phyloP scores from a whole-genome alignment of 2,329 filamentous ascomycete genomes.

The Sclerotinia spermophila region DNA sequence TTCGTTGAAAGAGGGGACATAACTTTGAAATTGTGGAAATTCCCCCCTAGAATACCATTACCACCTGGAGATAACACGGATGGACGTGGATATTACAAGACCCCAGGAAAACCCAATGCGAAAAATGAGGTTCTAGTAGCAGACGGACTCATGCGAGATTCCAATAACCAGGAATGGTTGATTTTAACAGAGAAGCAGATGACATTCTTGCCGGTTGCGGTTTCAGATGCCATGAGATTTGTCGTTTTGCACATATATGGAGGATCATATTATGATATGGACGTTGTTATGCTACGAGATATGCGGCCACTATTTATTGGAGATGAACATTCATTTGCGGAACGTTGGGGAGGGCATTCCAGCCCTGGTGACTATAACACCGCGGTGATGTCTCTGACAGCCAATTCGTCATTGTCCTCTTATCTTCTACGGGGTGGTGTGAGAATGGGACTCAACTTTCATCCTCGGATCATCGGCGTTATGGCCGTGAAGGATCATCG shows the following conservation, averaged over 20 bases:
- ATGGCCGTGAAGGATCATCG: constrained; percentile 55
- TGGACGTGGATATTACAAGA: constrained; percentile 48
- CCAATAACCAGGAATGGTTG: constrained; percentile 49
- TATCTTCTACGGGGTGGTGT: constrained; percentile 54
- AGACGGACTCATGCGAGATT: constrained; percentile 50
- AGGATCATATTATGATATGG: constrained; percentile 54
- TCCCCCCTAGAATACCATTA: constrained; percentile 50
- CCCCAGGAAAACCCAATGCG: constrained; percentile 41
- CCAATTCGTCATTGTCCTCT: constrained; percentile 52
- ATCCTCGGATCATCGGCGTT: constrained; percentile 51
- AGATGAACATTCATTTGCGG: constrained; percentile 49
- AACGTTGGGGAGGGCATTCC: constrained; percentile 52
- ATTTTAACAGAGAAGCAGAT: constrained; percentile 52
- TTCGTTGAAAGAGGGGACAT: constrained; percentile 53
- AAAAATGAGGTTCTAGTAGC: constrained; percentile 41
- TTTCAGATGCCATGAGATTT: constrained; percentile 53
- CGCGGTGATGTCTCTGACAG: constrained; percentile 52
- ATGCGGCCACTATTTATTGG: constrained; percentile 52
- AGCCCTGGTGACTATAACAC: constrained; percentile 55
- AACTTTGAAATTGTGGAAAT: constrained; percentile 50
- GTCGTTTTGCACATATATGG: constrained; percentile 52
- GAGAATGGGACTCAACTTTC: constrained; percentile 56
- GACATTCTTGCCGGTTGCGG: constrained; percentile 55
- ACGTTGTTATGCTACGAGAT: constrained; percentile 51
- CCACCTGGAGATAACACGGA: constrained; percentile 48